These are phyloP conservation scores for Fusarium nanum DNA, from an alignment of 2,329 filamentous ascomycete species.

Conservation along the genomic window DNA sequence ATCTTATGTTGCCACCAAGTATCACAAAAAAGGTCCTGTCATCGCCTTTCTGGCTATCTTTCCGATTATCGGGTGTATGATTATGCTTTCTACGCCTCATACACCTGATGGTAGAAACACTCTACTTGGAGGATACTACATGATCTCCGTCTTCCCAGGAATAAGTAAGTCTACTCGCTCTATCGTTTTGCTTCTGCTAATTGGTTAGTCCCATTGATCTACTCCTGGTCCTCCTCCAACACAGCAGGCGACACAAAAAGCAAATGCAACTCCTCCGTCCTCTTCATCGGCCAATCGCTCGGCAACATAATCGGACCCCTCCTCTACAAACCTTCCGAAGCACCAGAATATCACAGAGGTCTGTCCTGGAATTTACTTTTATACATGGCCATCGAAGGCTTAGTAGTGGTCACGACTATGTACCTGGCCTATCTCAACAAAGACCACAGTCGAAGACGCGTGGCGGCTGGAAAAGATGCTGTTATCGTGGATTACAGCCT, in stretches of 20 bases:
- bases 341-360: slow-evolving; percentile 56
- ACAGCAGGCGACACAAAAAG: slow-evolving; percentile 75
- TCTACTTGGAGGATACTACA: slow-evolving; percentile 67
- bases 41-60: slow-evolving; percentile 68
- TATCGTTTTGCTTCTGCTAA: too few species aligned
- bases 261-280: slow-evolving; percentile 69
- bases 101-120: slow-evolving; percentile 51
- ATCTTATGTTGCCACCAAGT: slow-evolving; percentile 65
- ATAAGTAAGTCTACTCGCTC: slow-evolving; percentile 40
- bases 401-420: slow-evolving; percentile 42
- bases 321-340: slow-evolving; percentile 48
- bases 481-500: slow-evolving; percentile 61
- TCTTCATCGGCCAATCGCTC: slow-evolving; percentile 71
- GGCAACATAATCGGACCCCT: slow-evolving; percentile 70
- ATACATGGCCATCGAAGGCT: slow-evolving; percentile 65
- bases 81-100: slow-evolving; percentile 64
- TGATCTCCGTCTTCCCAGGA: slow-evolving; percentile 69
- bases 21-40: slow-evolving; percentile 68
- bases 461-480: slow-evolving; percentile 66
- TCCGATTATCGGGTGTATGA: slow-evolving; percentile 59
- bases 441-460: slow-evolving; percentile 63
- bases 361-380: slow-evolving; percentile 68
- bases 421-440: slow-evolving; percentile 62
- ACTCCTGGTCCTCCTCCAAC: slow-evolving; percentile 68
- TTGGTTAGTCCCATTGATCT: slow-evolving; percentile 55